Conservation (phyloP, 1,139 yeast species). For the Yamadazyma spencermartinsiae region DNA sequence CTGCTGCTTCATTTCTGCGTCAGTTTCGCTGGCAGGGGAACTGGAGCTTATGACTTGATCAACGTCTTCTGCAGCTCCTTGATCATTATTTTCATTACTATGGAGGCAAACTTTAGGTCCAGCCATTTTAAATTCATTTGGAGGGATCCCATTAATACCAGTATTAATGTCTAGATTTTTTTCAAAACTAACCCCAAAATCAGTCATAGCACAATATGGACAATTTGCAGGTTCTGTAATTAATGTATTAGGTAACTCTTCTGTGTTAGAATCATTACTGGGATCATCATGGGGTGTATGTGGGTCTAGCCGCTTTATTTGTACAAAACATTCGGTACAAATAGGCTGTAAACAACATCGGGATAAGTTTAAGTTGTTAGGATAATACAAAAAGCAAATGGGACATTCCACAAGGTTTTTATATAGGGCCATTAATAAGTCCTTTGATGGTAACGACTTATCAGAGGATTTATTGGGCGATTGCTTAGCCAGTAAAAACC, state of each 20-base stretch:
- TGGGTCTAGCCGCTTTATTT: conserved; percentile 90
- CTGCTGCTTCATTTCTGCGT: conserved; percentile 14
- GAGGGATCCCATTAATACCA: conserved; percentile 52
- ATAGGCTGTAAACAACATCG: conserved; percentile 92
- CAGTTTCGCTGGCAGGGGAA: conserved; percentile 13
- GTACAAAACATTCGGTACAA: conserved; percentile 96
- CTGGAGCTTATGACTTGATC: conserved; percentile 17
- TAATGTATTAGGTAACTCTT: conserved; percentile 55
- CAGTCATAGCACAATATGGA: conserved; percentile 89
- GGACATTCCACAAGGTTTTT: conserved; percentile 81
- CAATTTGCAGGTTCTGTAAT: conserved; percentile 88
- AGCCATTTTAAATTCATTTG: conserved; percentile 36
- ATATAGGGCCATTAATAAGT: conserved; percentile 50
- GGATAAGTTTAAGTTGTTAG: conserved; percentile 74
- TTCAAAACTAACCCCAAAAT: conserved; percentile 80
- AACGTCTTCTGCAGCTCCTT: conserved; percentile 8
- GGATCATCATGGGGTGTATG: conserved; percentile 82
- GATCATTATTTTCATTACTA: no score
- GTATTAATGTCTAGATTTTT: conserved; percentile 57
- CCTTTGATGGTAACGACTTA: conserved; percentile 27
- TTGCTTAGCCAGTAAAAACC: conserved; percentile 43
- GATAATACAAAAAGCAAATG: conserved; percentile 87
- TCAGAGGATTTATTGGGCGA: conserved; percentile 7
- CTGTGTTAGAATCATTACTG: conserved; percentile 25
- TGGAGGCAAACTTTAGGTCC: no score